Evolutionary conservation across 495 filamentous ascomycete genomes (phyloP).

Genomic region (Penicillium silybi): DNA sequence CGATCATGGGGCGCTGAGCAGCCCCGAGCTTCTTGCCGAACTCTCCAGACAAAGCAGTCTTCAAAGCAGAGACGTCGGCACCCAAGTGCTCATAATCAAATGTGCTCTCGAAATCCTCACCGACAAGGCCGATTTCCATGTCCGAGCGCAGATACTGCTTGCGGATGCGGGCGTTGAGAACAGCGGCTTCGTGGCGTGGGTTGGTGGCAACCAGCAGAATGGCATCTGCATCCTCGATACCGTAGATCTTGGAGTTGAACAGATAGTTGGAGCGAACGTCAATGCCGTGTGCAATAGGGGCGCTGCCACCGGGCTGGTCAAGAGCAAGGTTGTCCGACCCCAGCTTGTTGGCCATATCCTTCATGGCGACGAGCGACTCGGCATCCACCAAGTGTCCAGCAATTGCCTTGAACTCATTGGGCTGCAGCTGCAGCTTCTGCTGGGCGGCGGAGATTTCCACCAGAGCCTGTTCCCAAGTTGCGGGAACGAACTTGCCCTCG

Average conservation of each 20-base stretch:
- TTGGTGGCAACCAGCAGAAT: conserved; percentile 94
- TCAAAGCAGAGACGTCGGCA: conserved; percentile 67
- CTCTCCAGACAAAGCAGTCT: conserved; percentile 75
- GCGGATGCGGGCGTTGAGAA: conserved; percentile 90
- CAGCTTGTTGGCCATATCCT: conserved; percentile 92
- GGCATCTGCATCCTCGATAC: conserved; percentile 88
- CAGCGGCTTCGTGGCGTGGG: conserved; percentile 88
- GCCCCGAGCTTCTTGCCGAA: conserved; percentile 87
- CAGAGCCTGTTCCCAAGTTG: conserved; percentile 90
- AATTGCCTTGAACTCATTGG: conserved; percentile 92
- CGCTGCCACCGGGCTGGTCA: conserved; percentile 78
- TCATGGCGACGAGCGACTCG: conserved; percentile 91
- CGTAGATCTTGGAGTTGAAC: conserved; percentile 92
- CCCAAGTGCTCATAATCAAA: conserved; percentile 93
- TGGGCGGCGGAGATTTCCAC: conserved; percentile 76
- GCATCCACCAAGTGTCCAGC: conserved; percentile 87
- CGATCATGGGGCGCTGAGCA: conserved; percentile 93
- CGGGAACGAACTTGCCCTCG: conserved; percentile 83
- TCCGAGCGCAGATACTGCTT: conserved; percentile 98
- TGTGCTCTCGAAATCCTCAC: conserved; percentile 84
- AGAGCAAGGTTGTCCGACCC: conserved; percentile 93
- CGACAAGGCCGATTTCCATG: conserved; percentile 86
- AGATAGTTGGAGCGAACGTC: conserved; percentile 92
- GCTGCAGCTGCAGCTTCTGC: conserved; percentile 69
- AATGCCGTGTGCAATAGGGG: conserved; percentile 85